phyloP scores from a whole-genome alignment of 169 alveolate genomes.

The Cyclospora cayetanensis region DNA sequence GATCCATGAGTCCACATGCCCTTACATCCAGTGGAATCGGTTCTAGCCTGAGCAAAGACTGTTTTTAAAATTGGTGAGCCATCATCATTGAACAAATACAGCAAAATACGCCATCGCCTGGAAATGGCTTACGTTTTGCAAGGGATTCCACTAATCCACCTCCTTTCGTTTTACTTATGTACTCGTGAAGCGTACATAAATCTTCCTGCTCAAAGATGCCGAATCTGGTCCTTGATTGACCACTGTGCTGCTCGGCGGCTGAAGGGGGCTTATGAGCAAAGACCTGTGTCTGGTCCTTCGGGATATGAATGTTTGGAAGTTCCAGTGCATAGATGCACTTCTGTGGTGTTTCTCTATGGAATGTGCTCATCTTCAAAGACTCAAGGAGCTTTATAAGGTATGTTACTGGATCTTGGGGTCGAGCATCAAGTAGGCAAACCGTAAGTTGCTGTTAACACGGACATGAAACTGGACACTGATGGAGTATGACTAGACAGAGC shows the following conservation, averaged over 20 bases:
- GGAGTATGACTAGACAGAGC: not conserved
- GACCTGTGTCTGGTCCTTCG: not conserved
- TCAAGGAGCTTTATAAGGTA: slow-evolving; percentile 23
- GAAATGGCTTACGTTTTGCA: not conserved
- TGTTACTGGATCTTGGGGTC: slow-evolving; percentile 18
- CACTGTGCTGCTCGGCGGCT: too few species aligned
- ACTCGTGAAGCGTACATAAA: not conserved
- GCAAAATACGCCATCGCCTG: not conserved
- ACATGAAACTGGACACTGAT: not conserved
- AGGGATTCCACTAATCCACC: not conserved
- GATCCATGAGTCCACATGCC: not conserved
- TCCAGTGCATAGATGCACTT: not conserved
- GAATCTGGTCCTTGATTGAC: not conserved
- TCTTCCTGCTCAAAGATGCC: slow-evolving; percentile 44
- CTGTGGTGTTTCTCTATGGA: not conserved
- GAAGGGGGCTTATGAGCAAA: too few species aligned
- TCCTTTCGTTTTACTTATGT: not conserved
- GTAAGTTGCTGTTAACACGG: not conserved
- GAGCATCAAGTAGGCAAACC: slow-evolving; percentile 14
- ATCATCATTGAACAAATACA: too few species aligned
- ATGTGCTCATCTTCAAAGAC: slow-evolving; percentile 18
- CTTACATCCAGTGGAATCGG: too few species aligned
- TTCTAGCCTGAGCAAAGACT: not conserved
- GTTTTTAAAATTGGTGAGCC: not conserved
- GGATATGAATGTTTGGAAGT: not conserved